Conservation (phyloP, 208 protist genomes). For the Trypanosoma lewisi region DNA sequence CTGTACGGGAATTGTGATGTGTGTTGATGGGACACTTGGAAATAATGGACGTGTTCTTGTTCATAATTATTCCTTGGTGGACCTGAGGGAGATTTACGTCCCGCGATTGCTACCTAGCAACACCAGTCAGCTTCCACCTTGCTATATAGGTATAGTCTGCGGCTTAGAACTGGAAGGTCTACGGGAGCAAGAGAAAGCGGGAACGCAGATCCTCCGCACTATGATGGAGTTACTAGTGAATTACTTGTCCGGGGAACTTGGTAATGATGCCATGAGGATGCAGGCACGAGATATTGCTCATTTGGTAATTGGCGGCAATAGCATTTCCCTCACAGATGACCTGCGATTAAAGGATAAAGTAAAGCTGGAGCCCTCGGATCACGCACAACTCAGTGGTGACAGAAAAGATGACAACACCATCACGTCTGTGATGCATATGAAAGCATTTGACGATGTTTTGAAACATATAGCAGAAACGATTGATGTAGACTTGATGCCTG, state of each 20-base stretch:
- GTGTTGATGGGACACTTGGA: slow-evolving; percentile 61
- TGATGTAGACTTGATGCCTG: slow-evolving; percentile 91
- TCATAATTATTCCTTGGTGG: slow-evolving; percentile 53
- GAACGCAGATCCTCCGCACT: slow-evolving; percentile 25
- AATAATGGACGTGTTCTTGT: slow-evolving; percentile 68
- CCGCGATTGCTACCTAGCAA: slow-evolving; percentile 30
- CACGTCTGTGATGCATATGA: slow-evolving; percentile 69
- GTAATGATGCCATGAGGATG: slow-evolving; percentile 36
- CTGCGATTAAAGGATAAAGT: slow-evolving; percentile 84
- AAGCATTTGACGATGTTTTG: slow-evolving; percentile 68
- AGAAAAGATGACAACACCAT: slow-evolving; percentile 22
- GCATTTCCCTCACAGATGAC: slow-evolving; percentile 85
- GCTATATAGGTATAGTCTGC: slow-evolving; percentile 84
- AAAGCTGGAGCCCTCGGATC: slow-evolving; percentile 81
- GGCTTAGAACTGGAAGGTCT: slow-evolving; percentile 39
- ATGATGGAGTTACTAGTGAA: slow-evolving; percentile 74
- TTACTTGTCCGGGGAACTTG: slow-evolving; percentile 74
- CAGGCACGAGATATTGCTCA: slow-evolving; percentile 59
- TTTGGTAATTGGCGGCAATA: slow-evolving; percentile 85
- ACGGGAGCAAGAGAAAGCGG: slow-evolving; percentile 31
- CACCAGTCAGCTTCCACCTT: slow-evolving; percentile 32
- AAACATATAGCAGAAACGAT: slow-evolving; percentile 57
- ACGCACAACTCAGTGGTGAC: slow-evolving; percentile 68
- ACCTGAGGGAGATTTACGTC: slow-evolving; percentile 45
- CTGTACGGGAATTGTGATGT: slow-evolving; percentile 79